Evolutionary conservation across 1,284 basidiomycete genomes (phyloP).

Genomic region (Neolentinus lepideus): DNA sequence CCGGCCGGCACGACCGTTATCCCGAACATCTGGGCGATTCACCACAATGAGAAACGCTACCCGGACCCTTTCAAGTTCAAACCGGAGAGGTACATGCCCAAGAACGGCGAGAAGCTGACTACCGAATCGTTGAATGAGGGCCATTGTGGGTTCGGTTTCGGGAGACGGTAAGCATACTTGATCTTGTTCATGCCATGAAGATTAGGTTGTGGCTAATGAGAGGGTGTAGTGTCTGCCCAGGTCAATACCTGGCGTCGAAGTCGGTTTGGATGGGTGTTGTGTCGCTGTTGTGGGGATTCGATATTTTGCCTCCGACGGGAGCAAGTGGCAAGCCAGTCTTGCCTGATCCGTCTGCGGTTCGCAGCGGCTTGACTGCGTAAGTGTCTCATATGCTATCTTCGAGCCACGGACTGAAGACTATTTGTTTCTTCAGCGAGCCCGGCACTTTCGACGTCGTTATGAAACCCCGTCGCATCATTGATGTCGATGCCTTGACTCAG

Average conservation of each 20-base stretch:
- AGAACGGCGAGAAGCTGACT: background rate
- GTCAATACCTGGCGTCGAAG: slow-evolving; percentile 3
- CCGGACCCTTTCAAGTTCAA: slow-evolving; percentile 13
- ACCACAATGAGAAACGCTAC: slow-evolving; percentile 11
- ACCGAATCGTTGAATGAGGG: background rate
- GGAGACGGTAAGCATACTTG: background rate
- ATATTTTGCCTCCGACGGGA: background rate
- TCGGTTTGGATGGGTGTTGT: background rate
- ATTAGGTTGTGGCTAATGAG: background rate
- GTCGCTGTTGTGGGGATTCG: background rate
- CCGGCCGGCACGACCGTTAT: slow-evolving; percentile 20
- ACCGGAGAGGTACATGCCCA: slow-evolving; percentile 7
- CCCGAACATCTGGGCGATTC: slow-evolving; percentile 18
- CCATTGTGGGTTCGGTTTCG: slow-evolving; percentile 1
- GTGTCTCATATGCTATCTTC: background rate
- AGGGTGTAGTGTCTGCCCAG: background rate
- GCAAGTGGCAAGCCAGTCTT: background rate
- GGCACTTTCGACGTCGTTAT: background rate
- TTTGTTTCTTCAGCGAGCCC: background rate
- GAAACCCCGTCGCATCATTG: background rate
- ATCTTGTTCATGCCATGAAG: background rate
- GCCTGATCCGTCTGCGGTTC: background rate
- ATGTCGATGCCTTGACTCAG: background rate
- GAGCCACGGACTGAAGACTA: background rate
- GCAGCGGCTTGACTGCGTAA: background rate